A percentile compares a stretch with the other conserved stretches of the same genome.
These are phyloP conservation scores for Leptomonas seymouri DNA, from an alignment of 208 protist species.

Conservation along the genomic window DNA sequence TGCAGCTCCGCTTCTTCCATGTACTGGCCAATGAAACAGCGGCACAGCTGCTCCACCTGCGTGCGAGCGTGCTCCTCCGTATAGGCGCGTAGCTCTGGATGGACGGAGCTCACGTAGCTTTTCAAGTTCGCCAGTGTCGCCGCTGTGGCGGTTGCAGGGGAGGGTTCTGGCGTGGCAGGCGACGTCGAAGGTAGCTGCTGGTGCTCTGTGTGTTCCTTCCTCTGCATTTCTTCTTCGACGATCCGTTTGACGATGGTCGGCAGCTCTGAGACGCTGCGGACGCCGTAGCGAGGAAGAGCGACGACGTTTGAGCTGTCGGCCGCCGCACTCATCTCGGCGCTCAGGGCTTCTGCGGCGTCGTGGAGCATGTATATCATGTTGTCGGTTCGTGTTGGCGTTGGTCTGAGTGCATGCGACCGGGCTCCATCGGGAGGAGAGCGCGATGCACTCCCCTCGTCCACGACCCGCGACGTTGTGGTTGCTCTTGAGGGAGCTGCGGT, in stretches of 20 bases:
- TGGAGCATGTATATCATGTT: background rate
- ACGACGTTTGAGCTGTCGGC: background rate
- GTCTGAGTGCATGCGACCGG: no score
- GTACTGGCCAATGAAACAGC: slow-evolving; percentile 18
- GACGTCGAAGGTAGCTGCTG: background rate
- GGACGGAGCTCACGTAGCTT: slow-evolving; percentile 13
- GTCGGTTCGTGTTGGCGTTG: background rate
- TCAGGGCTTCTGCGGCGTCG: no score
- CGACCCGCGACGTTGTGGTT: no score
- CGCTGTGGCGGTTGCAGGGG: background rate
- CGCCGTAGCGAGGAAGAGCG: slow-evolving; percentile 29
- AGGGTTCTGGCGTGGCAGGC: background rate
- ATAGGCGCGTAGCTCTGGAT: slow-evolving; percentile 16
- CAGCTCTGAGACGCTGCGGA: slow-evolving; percentile 39
- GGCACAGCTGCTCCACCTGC: slow-evolving; percentile 13
- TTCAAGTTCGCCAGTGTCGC: slow-evolving; percentile 5
- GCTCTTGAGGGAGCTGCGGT: no score
- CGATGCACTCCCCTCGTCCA: no score
- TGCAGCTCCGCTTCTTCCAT: slow-evolving; percentile 7
- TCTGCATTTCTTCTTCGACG: slow-evolving; percentile 4
- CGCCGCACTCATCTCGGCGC: background rate
- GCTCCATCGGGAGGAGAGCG: no score
- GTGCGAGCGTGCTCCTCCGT: slow-evolving; percentile 1
- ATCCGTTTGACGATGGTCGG: slow-evolving; percentile 27
- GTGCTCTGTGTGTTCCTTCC: background rate